phyloP scores from a whole-genome alignment of 2,329 filamentous ascomycete species.

The Botrytis medusae region DNA sequence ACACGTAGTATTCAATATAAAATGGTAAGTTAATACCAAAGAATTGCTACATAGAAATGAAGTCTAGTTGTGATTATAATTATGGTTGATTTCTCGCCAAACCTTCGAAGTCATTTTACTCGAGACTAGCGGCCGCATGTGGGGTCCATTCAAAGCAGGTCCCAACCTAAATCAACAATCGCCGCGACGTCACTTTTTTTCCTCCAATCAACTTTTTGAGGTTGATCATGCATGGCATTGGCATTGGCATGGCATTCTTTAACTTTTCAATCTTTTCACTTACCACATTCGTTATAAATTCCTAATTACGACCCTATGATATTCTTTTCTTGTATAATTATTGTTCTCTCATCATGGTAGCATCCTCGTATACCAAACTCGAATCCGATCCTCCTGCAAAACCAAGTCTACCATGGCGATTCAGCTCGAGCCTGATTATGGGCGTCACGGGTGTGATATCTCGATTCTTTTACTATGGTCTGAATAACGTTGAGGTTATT shows the following conservation, averaged over 20 bases:
- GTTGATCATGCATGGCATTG: not conserved
- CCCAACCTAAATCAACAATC: not conserved
- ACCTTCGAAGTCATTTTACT: not conserved
- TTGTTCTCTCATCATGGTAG: constrained; percentile 9
- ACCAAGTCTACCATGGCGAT: constrained; percentile 61
- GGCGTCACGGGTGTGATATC: constrained; percentile 69
- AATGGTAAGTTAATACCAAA: not conserved
- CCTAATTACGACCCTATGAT: not conserved
- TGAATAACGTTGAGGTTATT: constrained; percentile 73
- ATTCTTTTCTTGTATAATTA: not conserved
- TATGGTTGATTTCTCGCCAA: not conserved
- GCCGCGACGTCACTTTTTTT: constrained; percentile 18
- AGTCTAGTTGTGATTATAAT: not conserved
- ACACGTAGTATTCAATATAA: not conserved
- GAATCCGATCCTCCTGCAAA: constrained; percentile 24
- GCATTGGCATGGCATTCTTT: constrained; percentile 3
- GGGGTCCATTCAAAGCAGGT: not conserved
- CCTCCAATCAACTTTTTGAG: not conserved
- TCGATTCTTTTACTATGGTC: constrained; percentile 70
- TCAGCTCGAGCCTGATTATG: constrained; percentile 73
- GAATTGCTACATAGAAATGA: not conserved
- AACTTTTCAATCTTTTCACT: not conserved
- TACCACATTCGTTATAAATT: not conserved
- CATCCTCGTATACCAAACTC: constrained; percentile 22
- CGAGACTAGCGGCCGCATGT: not conserved